Conservation (phyloP, 768 basidiomycete genomes). For the Termitomyces sp. region DNA sequence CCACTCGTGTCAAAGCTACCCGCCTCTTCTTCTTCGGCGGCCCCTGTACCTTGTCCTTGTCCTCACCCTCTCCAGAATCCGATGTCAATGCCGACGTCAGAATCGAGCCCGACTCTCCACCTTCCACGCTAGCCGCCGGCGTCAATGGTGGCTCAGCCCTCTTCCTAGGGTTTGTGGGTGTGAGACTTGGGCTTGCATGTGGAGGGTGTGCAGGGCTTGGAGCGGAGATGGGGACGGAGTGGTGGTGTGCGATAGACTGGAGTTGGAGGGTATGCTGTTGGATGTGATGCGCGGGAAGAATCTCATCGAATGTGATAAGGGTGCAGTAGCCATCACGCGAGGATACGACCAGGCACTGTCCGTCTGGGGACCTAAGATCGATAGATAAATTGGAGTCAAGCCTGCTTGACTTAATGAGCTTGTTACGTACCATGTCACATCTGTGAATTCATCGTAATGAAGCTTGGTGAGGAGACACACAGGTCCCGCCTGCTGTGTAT, state of each 20-base stretch:
- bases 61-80: constrained; percentile 22
- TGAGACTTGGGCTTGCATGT: constrained; percentile 26
- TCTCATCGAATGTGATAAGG: constrained; percentile 91
- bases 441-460: constrained; percentile 98
- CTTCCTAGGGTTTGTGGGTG: constrained; percentile 31
- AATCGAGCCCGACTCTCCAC: constrained; percentile 27
- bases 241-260: constrained; percentile 85
- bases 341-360: constrained; percentile 87
- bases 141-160: constrained; percentile 45
- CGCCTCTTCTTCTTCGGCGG: constrained; percentile 87
- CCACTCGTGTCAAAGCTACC: constrained; percentile 69
- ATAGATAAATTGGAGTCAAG: not conserved
- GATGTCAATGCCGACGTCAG: not conserved
- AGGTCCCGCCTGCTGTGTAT: constrained; percentile 93
- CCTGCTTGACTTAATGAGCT: not conserved
- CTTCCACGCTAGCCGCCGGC: constrained; percentile 47
- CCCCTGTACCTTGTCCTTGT: constrained; percentile 32
- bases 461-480: constrained; percentile 89
- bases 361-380: constrained; percentile 86
- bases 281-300: constrained; percentile 81
- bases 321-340: constrained; percentile 98
- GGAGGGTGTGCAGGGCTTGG: constrained; percentile 25
- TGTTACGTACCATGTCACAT: constrained; percentile 80
- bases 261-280: constrained; percentile 91
- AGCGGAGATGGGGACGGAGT: constrained; percentile 62